Evolutionary conservation across 192 early-diverging fungal species (phyloP).

Genomic region (Entomortierella parvispora): DNA sequence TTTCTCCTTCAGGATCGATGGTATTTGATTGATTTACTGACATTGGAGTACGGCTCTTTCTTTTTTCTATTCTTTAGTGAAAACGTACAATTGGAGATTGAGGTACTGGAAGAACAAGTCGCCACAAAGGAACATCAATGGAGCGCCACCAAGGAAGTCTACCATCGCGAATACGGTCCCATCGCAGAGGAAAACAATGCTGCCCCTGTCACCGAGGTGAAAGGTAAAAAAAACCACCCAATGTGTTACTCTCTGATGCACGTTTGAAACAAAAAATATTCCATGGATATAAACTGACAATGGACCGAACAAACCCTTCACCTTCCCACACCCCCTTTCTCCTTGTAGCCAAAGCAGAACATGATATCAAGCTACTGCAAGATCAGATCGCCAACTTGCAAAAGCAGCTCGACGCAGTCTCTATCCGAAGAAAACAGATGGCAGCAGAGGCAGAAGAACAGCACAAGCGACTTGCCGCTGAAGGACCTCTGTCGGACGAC

Average conservation of each 20-base stretch:
- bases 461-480: constrained; percentile 20
- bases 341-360: constrained; percentile 24
- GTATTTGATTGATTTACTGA: too few species aligned
- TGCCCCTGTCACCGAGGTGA: constrained; percentile 17
- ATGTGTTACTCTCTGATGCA: not conserved
- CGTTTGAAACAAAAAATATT: too few species aligned
- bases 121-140: constrained; percentile 32
- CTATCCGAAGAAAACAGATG: constrained; percentile 43
- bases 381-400: constrained; percentile 43
- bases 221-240: constrained; percentile 7
- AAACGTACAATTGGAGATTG: constrained; percentile 17
- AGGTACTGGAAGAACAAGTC: constrained; percentile 7
- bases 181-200: constrained; percentile 15
- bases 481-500: constrained; percentile 10
- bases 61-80: not conserved
- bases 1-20: not conserved
- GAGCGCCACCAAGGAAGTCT: constrained; percentile 48
- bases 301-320: not conserved
- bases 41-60: too few species aligned
- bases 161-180: constrained; percentile 36
- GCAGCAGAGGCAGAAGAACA: constrained; percentile 40
- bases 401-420: constrained; percentile 39
- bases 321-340: not conserved
- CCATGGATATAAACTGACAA: too few species aligned
- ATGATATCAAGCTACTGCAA: constrained; percentile 39